Percentiles rank a stretch among this genome's conserved stretches.
phyloP scores from a whole-genome alignment of 805 yeast species.

The Nakazawaea wickerhamii region DNA sequence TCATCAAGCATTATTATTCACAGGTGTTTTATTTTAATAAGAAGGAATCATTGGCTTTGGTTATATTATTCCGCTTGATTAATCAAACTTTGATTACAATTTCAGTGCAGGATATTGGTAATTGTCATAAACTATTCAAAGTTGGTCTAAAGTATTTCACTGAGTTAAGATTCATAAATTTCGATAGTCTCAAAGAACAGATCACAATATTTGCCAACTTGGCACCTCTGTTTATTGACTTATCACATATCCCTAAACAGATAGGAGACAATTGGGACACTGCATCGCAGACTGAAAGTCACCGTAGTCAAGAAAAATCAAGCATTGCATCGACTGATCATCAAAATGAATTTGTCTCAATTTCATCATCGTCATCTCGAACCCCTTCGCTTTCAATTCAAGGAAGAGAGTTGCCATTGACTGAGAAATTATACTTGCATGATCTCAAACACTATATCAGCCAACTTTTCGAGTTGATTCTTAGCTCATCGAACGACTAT shows the following conservation, averaged over 20 bases:
- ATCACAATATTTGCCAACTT: constrained; percentile 39
- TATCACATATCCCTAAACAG: constrained; percentile 22
- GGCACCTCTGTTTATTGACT: constrained; percentile 33
- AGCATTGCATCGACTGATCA: not conserved
- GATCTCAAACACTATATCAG: constrained; percentile 16
- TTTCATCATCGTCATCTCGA: no score
- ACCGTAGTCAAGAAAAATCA: not conserved
- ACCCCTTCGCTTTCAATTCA: no score
- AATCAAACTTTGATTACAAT: constrained; percentile 40
- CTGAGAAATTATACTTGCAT: constrained; percentile 12
- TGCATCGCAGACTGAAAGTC: constrained; percentile 7
- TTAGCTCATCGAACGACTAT: constrained; percentile 13
- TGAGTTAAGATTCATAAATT: constrained; percentile 33
- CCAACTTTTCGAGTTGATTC: constrained; percentile 16
- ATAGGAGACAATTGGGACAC: constrained; percentile 23
- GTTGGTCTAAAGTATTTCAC: constrained; percentile 33
- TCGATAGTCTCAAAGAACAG: constrained; percentile 38
- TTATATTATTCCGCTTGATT: constrained; percentile 34
- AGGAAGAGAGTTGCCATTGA: not conserved
- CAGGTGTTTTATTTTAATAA: constrained; percentile 12
- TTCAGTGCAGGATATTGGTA: constrained; percentile 33
- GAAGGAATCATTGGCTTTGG: constrained; percentile 22
- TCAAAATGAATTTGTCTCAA: constrained; percentile 11
- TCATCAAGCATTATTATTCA: constrained; percentile 5
- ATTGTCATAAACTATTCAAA: constrained; percentile 32